A percentile compares a stretch with the other conserved stretches of the same genome.
Conservation (phyloP, 164 flowering plant genomes). For the Santalum album region DNA sequence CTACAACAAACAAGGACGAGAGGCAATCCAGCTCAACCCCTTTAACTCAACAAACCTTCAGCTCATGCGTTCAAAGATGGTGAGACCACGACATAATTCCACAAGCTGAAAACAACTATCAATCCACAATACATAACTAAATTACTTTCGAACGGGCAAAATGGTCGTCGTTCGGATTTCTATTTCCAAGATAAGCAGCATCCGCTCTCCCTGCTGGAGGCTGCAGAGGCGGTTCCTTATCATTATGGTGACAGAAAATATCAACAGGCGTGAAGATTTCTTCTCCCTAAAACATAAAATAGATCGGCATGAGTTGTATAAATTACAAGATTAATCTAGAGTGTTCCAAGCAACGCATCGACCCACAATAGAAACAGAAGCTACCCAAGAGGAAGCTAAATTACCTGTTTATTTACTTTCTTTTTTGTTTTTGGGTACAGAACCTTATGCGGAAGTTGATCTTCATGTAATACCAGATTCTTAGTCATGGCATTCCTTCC, state of each 20-base stretch:
- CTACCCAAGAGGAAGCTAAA: neutral
- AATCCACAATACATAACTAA: neutral
- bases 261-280: slow-evolving; percentile 38
- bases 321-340: neutral
- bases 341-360: neutral
- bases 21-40: no score
- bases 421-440: slow-evolving; percentile 74
- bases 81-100: no score
- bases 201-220: slow-evolving; percentile 74
- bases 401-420: slow-evolving; percentile 56
- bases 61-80: no score
- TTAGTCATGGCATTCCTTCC: slow-evolving; percentile 86
- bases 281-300: slow-evolving; percentile 32
- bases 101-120: neutral
- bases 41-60: no score
- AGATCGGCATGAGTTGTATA: neutral
- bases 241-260: slow-evolving; percentile 42
- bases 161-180: slow-evolving; percentile 88
- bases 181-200: slow-evolving; percentile 61
- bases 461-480: slow-evolving; percentile 83
- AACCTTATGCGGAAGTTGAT: slow-evolving; percentile 82
- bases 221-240: slow-evolving; percentile 50
- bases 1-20: no score
- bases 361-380: neutral
- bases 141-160: slow-evolving; percentile 43